phyloP scores from a whole-genome alignment of 2,329 filamentous ascomycete species.

The Aspergillus tanneri region DNA sequence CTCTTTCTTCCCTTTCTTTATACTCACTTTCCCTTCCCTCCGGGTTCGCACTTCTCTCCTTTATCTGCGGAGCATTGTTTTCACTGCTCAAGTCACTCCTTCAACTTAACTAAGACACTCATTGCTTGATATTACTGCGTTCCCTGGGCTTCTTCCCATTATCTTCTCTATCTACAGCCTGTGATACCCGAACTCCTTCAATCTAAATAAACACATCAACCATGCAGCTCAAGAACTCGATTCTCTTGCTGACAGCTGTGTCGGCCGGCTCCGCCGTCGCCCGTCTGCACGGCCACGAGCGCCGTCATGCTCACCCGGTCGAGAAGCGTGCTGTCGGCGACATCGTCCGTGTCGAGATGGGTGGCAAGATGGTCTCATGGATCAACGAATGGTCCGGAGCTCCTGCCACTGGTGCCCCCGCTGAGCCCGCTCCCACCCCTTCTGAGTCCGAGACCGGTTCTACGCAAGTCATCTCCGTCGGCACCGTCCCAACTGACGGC shows the following conservation, averaged over 20 bases:
- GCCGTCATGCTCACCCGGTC: conserved; percentile 34
- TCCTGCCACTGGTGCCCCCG: conserved; percentile 17
- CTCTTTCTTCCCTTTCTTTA: conserved; percentile 6
- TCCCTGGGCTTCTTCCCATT: background rate
- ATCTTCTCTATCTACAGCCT: background rate
- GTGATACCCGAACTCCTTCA: conserved; percentile 21
- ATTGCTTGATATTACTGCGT: conserved; percentile 6
- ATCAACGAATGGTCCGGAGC: conserved; percentile 36
- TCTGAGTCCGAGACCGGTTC: conserved; percentile 14
- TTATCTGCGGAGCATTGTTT: conserved; percentile 13
- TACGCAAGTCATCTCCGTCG: conserved; percentile 14
- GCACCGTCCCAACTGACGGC: conserved; percentile 16
- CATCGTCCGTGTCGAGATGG: conserved; percentile 34
- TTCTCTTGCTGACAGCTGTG: conserved; percentile 38
- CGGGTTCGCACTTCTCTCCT: conserved; percentile 18
- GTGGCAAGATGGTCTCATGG: conserved; percentile 36
- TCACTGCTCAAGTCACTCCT: conserved; percentile 10
- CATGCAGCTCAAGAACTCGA: conserved; percentile 42
- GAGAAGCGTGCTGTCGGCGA: conserved; percentile 36
- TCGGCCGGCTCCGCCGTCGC: conserved; percentile 38
- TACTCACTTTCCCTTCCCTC: conserved; percentile 7
- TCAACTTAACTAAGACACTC: conserved; percentile 3
- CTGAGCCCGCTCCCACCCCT: conserved; percentile 16
- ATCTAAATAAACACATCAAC: conserved; percentile 16
- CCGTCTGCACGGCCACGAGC: conserved; percentile 40